Evolutionary conservation across 768 basidiomycete genomes (phyloP).

Genomic region (Tricholoma furcatifolium): DNA sequence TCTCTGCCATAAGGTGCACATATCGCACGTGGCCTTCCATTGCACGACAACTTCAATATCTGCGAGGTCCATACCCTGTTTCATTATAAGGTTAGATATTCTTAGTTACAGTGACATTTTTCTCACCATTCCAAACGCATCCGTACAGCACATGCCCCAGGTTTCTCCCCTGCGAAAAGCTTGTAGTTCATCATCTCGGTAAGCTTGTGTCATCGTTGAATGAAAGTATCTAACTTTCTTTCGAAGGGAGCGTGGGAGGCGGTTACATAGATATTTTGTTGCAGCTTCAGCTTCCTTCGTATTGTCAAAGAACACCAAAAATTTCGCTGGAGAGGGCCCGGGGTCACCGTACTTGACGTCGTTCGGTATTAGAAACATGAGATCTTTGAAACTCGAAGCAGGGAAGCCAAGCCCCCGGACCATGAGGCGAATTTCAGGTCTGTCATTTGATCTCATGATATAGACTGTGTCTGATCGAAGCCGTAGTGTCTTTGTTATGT

Average conservation of each 20-base stretch:
- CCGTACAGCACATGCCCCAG: conserved; percentile 25
- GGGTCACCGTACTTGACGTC: background rate
- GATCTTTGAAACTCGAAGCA: conserved; percentile 21
- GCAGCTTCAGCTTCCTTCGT: conserved; percentile 8
- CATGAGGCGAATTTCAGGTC: conserved; percentile 29
- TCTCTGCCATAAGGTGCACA: conserved; percentile 31
- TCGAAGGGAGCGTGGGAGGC: conserved; percentile 7
- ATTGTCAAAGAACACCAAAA: conserved; percentile 8
- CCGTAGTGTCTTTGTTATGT: conserved; percentile 20
- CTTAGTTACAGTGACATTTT: background rate
- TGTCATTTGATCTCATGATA: conserved; percentile 27
- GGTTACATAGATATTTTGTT: conserved; percentile 10
- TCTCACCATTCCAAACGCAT: conserved; percentile 35
- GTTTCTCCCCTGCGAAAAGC: background rate
- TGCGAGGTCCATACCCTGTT: conserved; percentile 34
- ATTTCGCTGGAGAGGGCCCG: background rate
- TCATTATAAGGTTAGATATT: background rate
- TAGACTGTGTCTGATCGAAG: conserved; percentile 16
- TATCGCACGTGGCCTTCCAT: conserved; percentile 23
- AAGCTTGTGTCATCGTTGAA: conserved; percentile 25
- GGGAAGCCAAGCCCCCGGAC: conserved; percentile 23
- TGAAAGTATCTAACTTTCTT: conserved; percentile 27
- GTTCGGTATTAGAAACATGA: conserved; percentile 7
- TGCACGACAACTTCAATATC: conserved; percentile 36
- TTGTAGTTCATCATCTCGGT: conserved; percentile 15